Percentiles rank a stretch among this genome's conserved stretches.
phyloP scores from a whole-genome alignment of 2,329 filamentous ascomycete genomes.

The Cladorrhinum sp. region DNA sequence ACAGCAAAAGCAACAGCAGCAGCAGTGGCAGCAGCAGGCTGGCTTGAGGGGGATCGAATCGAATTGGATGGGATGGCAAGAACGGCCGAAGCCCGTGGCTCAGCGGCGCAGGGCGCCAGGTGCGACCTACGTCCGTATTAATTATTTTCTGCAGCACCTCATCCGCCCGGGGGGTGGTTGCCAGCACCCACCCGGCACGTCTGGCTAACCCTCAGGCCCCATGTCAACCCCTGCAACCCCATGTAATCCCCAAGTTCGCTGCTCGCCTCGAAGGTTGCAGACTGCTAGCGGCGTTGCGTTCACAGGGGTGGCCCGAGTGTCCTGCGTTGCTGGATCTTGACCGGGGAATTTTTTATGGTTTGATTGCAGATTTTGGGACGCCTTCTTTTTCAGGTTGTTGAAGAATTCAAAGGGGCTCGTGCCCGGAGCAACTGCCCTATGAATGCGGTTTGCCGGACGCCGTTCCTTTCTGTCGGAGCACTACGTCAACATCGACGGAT shows the following conservation, averaged over 20 bases:
- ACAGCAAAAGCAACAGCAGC: neutral
- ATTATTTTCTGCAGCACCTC: conserved; percentile 13
- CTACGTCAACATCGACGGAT: neutral
- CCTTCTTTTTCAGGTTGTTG: neutral
- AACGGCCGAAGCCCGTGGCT: conserved; percentile 9
- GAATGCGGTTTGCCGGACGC: neutral
- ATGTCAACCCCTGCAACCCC: conserved; percentile 1
- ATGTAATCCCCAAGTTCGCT: neutral
- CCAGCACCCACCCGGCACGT: neutral
- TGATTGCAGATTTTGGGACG: neutral
- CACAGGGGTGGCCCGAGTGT: neutral
- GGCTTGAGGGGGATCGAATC: neutral
- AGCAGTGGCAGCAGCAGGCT: neutral
- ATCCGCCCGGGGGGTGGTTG: conserved; percentile 5
- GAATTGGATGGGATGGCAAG: conserved; percentile 2
- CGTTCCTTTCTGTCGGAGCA: neutral
- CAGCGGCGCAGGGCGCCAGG: conserved; percentile 12
- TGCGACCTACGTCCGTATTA: conserved; percentile 12
- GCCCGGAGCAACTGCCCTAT: neutral
- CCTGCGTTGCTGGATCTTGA: neutral
- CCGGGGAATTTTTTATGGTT: neutral
- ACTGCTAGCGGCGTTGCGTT: conserved; percentile 1
- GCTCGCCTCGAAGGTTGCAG: conserved; percentile 2
- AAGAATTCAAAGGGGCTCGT: neutral
- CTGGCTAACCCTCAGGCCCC: neutral